phyloP scores from a whole-genome alignment of 1,284 basidiomycete species.

The Uromyces viciae-fabae region DNA sequence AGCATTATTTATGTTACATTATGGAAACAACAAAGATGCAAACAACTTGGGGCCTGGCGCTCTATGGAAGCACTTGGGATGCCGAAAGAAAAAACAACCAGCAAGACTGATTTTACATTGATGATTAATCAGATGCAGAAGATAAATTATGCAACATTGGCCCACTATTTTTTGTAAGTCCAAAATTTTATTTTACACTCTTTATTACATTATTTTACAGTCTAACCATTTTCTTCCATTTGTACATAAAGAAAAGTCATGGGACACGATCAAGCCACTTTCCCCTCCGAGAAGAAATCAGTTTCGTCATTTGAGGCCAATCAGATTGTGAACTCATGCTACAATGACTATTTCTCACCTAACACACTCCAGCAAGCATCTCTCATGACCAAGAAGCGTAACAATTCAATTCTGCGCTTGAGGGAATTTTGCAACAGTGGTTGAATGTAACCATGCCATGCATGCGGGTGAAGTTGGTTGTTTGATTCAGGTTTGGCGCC shows the following conservation, averaged over 20 bases:
- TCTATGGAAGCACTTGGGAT: neutral
- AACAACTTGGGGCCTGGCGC: neutral
- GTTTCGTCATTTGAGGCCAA: neutral
- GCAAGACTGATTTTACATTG: constrained; percentile 7
- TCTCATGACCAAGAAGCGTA: neutral
- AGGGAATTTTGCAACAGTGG: neutral
- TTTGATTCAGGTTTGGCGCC: neutral
- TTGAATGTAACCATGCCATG: constrained; percentile 2
- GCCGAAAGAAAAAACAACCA: neutral
- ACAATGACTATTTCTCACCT: neutral
- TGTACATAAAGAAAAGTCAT: neutral
- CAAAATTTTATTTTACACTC: neutral
- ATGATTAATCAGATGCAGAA: neutral
- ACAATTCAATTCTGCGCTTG: neutral
- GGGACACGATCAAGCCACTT: neutral
- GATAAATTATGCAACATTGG: neutral
- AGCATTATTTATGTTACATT: neutral
- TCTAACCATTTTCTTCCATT: neutral
- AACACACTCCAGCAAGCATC: neutral
- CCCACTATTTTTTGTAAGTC: neutral
- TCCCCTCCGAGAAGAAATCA: neutral
- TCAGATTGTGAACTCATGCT: neutral
- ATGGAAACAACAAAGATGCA: neutral
- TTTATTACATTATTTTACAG: neutral
- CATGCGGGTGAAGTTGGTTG: neutral